These are phyloP conservation scores for Suillus luteus DNA, from an alignment of 768 basidiomycete genomes.

Conservation along the genomic window DNA sequence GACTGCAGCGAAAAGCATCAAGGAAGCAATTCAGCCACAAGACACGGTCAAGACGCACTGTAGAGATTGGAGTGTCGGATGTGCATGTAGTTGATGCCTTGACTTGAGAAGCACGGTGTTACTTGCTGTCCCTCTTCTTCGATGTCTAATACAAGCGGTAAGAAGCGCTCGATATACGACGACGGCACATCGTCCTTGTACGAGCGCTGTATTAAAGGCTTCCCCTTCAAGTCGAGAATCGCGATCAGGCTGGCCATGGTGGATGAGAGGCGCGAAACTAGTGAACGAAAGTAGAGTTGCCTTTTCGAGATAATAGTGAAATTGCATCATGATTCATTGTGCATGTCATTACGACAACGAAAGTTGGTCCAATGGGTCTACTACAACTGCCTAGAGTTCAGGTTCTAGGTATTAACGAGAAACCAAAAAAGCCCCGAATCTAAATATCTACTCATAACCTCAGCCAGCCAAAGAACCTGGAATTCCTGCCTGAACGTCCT, in stretches of 20 bases:
- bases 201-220: conserved; percentile 93
- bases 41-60: conserved; percentile 51
- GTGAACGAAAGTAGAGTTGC: neutral
- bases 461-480: conserved; percentile 3
- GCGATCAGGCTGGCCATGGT: conserved; percentile 74
- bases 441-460: neutral
- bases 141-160: conserved; percentile 90
- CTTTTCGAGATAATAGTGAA: conserved; percentile 1
- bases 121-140: conserved; percentile 98
- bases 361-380: neutral
- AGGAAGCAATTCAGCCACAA: neutral
- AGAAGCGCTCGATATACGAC: conserved; percentile 89
- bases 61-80: conserved; percentile 98
- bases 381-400: neutral
- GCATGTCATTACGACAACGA: neutral
- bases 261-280: conserved; percentile 4
- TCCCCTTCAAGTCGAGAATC: conserved; percentile 98
- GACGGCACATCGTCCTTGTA: conserved; percentile 95
- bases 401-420: neutral
- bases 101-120: conserved; percentile 93
- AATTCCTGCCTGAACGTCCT: neutral
- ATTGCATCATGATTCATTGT: neutral
- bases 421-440: neutral
- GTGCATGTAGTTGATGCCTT: conserved; percentile 98
- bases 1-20: conserved; percentile 49